phyloP scores from a whole-genome alignment of 495 filamentous ascomycete genomes.

The Podospora tetraspora region DNA sequence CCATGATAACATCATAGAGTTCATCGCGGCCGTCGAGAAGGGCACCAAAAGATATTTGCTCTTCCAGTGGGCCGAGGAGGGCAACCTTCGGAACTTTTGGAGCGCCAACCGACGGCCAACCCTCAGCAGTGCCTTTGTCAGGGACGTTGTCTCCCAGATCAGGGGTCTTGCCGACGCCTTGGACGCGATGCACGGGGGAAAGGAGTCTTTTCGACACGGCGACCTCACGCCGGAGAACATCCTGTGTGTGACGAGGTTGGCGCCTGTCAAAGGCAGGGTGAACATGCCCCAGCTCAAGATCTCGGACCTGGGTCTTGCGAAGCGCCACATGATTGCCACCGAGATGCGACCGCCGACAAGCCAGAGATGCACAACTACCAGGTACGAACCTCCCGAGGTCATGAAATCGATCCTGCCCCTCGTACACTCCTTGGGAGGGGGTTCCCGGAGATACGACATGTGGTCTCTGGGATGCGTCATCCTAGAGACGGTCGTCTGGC shows the following conservation, averaged over 20 bases:
- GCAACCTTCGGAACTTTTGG: constrained; percentile 20
- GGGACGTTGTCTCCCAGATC: constrained; percentile 15
- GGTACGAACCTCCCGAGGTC: constrained; percentile 28
- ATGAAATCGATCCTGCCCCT: neutral
- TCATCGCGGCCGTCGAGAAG: constrained; percentile 16
- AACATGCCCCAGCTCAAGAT: constrained; percentile 20
- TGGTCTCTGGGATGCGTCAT: constrained; percentile 39
- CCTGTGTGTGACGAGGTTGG: constrained; percentile 10
- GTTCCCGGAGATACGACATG: constrained; percentile 26
- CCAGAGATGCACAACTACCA: constrained; percentile 11
- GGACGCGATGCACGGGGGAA: constrained; percentile 9
- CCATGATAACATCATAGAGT: constrained; percentile 17
- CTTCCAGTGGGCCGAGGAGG: constrained; percentile 21
- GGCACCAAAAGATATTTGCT: constrained; percentile 7
- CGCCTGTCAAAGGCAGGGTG: neutral
- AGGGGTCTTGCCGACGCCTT: constrained; percentile 19
- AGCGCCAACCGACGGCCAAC: neutral
- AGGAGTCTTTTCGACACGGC: constrained; percentile 21
- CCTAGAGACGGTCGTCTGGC: constrained; percentile 34
- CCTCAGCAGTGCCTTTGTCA: constrained; percentile 2
- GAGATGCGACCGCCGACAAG: constrained; percentile 11
- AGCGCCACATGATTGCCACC: constrained; percentile 17
- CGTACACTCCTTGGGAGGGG: constrained; percentile 13
- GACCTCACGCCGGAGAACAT: constrained; percentile 33
- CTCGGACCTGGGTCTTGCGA: constrained; percentile 28